Evolutionary conservation across 352 stramenopile species (phyloP), one percentile per base, ranked within the genome.

Genomic region (Thalassiosira hispida): DNA sequence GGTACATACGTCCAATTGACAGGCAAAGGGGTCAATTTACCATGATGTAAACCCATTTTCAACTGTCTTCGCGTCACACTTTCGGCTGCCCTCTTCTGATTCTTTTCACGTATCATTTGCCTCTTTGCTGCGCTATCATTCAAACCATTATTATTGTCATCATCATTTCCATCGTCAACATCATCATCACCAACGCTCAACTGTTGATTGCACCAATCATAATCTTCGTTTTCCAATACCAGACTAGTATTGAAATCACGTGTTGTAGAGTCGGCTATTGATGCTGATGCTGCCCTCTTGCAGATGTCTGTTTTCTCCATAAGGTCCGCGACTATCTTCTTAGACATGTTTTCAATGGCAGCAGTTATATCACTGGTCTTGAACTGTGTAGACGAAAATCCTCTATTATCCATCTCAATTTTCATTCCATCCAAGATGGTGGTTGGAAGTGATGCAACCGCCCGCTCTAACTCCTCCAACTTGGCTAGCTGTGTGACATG

Each of bases 401-500:
- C 52, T 29, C 33, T 46, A 8, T 20, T 23, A 16, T 57, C 52
- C 65, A 74, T 65, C 16, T 56, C 42, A 4, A 31, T 38, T 1
- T 1, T 31, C 23, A 65, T 66, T 46, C 20, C 14, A 47, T 5
- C 42, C 42, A 74, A 29, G 18, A 74, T 38, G 18, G 27, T 25
- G 12, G 20, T 52, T 40, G 52, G 33, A 14, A 65, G 11, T 9
- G 2, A 3, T 2, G n/a, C 18, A 18, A 74, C 12, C 22, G 51
- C 29, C 1, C 14, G 38, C 57, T 69, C n/a, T 27, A 76, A 9
- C n/a, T 22, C 7, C 31, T 59, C 57, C 16, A 69, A 51, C 20
- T 76, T 60, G 5, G 55, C 44, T 40, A 69, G 55, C 8, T 51
- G 38, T 18, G 35, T 8, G 8, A 59, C 14, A 52, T 76, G 55